Evolutionary conservation across 2,329 filamentous ascomycete genomes (phyloP).

Genomic region (Aspergillus ruber): DNA sequence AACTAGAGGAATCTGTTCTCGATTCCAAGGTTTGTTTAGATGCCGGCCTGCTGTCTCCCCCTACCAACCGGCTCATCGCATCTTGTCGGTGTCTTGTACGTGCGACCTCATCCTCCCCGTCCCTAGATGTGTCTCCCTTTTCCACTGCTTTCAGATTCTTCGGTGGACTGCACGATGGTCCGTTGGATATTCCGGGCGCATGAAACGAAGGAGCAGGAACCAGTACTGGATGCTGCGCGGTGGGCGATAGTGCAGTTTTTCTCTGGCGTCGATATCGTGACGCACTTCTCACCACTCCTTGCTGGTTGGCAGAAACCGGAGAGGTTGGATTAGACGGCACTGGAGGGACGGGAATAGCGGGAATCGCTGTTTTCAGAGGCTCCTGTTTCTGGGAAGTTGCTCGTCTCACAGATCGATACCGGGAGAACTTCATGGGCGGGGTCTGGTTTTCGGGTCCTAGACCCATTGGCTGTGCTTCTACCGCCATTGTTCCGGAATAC

Average conservation of each 20-base stretch:
- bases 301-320: constrained; percentile 2
- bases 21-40: neutral
- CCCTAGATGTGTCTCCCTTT: neutral
- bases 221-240: neutral
- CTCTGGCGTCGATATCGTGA: constrained; percentile 28
- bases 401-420: constrained; percentile 53
- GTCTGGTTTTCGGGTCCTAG: constrained; percentile 1
- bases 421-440: constrained; percentile 44
- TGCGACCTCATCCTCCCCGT: constrained; percentile 7
- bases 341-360: constrained; percentile 12
- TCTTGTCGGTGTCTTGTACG: constrained; percentile 24
- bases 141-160: neutral
- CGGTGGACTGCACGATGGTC: neutral
- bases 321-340: constrained; percentile 9
- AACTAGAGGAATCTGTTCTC: neutral
- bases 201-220: neutral
- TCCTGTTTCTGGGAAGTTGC: constrained; percentile 31
- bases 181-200: neutral
- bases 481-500: neutral
- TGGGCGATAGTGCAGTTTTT: constrained; percentile 6
- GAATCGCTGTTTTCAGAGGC: constrained; percentile 8
- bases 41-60: constrained; percentile 6
- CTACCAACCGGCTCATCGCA: constrained; percentile 30
- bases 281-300: constrained; percentile 24
- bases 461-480: neutral